Evolutionary conservation across 257 asterid species (phyloP).

Genomic region (Parsonsia alboflavescens): DNA sequence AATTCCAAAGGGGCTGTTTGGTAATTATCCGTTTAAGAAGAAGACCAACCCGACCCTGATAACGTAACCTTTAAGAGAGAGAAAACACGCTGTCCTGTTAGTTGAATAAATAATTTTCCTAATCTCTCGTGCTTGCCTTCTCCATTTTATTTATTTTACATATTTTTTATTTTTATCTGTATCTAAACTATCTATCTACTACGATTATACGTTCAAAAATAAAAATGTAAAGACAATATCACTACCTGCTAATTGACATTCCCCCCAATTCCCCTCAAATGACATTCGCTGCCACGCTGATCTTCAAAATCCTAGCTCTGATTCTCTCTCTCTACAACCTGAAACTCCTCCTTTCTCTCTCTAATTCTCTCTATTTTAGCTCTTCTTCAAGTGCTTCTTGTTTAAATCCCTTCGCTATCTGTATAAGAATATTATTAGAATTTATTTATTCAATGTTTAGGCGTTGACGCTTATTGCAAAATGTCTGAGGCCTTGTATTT

Average conservation of each 20-base stretch:
- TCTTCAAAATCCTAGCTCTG: conserved; percentile 8
- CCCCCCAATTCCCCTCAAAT: conserved; percentile 4
- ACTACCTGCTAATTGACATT: conserved; percentile 22
- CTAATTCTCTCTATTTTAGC: background rate
- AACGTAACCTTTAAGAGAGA: conserved; percentile 13
- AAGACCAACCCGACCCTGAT: background rate
- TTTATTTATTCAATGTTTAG: background rate
- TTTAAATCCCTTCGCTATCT: background rate
- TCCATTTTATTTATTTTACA: background rate
- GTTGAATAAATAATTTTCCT: conserved; percentile 5
- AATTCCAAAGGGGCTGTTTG: background rate
- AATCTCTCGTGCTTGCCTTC: conserved; percentile 4
- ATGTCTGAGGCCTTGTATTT: background rate
- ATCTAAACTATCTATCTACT: background rate
- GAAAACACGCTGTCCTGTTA: background rate
- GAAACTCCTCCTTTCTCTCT: background rate
- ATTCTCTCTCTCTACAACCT: conserved; percentile 1
- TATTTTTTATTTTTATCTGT: background rate
- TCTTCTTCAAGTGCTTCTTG: background rate
- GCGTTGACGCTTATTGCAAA: background rate
- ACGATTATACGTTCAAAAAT: too few species aligned
- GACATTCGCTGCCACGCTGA: conserved; percentile 9
- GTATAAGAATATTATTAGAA: background rate
- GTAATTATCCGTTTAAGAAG: background rate
- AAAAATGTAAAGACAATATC: background rate